Conservation (phyloP, 2,329 filamentous ascomycete genomes). For the Aspergillus fischeri region DNA sequence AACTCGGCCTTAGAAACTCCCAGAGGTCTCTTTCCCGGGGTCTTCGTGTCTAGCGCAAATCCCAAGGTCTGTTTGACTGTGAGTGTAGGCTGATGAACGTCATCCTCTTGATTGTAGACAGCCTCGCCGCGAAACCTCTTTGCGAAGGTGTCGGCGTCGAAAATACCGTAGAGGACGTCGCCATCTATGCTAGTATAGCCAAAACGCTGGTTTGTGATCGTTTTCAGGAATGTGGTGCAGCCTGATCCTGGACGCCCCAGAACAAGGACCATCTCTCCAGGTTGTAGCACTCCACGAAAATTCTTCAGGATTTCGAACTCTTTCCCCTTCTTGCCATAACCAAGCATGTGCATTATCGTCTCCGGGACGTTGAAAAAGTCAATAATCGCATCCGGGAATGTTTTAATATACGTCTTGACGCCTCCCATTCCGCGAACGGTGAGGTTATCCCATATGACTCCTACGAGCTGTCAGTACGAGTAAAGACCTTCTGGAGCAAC, state of each 20-base stretch:
- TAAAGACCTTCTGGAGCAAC: not conserved
- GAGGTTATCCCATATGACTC: conserved; percentile 72
- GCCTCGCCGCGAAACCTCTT: conserved; percentile 74
- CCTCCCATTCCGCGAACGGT: conserved; percentile 74
- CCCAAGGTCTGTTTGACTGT: conserved; percentile 83
- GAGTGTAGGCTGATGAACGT: conserved; percentile 78
- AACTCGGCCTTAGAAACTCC: conserved; percentile 70
- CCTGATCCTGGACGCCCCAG: conserved; percentile 72
- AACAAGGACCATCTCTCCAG: conserved; percentile 86
- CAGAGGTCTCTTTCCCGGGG: conserved; percentile 71
- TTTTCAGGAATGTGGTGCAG: conserved; percentile 66
- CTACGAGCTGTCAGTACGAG: conserved; percentile 20
- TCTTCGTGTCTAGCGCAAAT: conserved; percentile 81
- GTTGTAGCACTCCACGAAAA: conserved; percentile 60
- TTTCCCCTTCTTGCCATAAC: conserved; percentile 61
- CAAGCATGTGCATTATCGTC: conserved; percentile 61
- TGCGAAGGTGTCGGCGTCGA: conserved; percentile 64
- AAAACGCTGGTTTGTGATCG: conserved; percentile 63
- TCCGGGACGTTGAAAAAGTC: conserved; percentile 71
- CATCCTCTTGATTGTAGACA: conserved; percentile 82
- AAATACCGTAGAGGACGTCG: conserved; percentile 73
- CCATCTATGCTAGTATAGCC: conserved; percentile 62
- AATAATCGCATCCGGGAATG: conserved; percentile 73
- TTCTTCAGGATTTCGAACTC: conserved; percentile 70
- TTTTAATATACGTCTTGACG: conserved; percentile 66